Evolutionary conservation across 768 basidiomycete genomes (phyloP), one percentile per base, ranked within the genome.

Genomic region (Myochromella boudieri): DNA sequence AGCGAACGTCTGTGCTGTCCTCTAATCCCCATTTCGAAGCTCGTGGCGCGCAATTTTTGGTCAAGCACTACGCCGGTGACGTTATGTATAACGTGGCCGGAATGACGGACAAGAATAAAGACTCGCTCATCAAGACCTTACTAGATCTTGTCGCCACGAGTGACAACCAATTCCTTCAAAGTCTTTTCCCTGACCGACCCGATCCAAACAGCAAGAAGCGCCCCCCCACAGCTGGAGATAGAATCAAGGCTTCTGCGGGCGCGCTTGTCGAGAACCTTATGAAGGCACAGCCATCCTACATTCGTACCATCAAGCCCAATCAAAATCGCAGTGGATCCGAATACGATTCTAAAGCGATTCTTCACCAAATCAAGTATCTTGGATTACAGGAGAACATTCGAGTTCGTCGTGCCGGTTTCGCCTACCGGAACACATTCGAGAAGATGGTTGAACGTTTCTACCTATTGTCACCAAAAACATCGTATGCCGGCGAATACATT

Each of bases 61-160:
- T 99, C 53, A 87, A 84, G 60, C 97, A 99, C 62, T 99, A 98
- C 61, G 97, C 97, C 15, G 97, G 97, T 57, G 97, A 98, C 60
- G 97, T 99, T 52, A 90, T 93, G 82, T 99, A 99, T 72, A 97
- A 95, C 52, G 85, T 98, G 10, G 64, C 87, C 6, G 97, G 97
- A 2, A 99, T 99, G 95, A 98, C 97, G 12, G 97, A 99, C 69
- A 99, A 99, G 79, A 99, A 99, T 76, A 99, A 99, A 77, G 97
- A 99, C 60, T 83, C 92, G 1, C 76, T 99, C 42, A 78, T 94
- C 68, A 98, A 97, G 65, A 97, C 98, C 62, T 70, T 98, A 14
- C 74, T 98, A 45, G 95, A 99, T 58, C 78, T 98, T 34, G 75
- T 98, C 45, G 88, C 82, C 5, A 70, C 74, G 34, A 92, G 90